Evolutionary conservation across 108 stramenopile genomes (phyloP), one percentile per base, ranked within the genome.

Genomic region (Cyclotella kingstonii): DNA sequence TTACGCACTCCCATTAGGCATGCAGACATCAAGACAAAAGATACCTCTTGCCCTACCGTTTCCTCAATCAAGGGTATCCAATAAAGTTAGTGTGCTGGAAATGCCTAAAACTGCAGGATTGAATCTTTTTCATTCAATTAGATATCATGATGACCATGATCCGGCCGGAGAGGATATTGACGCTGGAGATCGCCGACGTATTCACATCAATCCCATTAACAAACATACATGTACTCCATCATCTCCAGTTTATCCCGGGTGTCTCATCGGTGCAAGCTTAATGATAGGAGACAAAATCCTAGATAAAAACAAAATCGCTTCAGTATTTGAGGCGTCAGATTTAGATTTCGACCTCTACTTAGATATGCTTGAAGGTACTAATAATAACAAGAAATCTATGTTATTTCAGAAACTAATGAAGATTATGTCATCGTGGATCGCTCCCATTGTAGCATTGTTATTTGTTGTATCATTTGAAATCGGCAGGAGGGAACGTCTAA

Each of bases 391-490:
- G 56, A 76, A 59, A 34, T 51, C 44, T 42, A 30, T 46, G 0
- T 38, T 51, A 18, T 62, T 55, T 34, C 53, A 63, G 17, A 58
- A 62, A n/a, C 66, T 75, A 42, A 49, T 84, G n/a, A 63, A 72
- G 26, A 78, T 90, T 8, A 73, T 94, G 75, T 76, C 75, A 23
- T 89, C 82, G 5, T 94, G 93, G 93, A 66, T 94, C 28, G 88
- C 90, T 31, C 88, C 93, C 18, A 78, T 81, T 0, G 78, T 94
- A 22, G 84, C 83, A 6, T 43, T 86, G 18, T 68, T 87, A 9
- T 91, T 91, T 60, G 87, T 94, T 0, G 36, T 90, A 6, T 87
- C 86, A 2, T 94, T 94, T 70, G 93, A 94, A 61, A 40, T 90
- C 8, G 89, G 89, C 1, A 70, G 92, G 22, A 70, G 91, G 52